phyloP scores from a whole-genome alignment of 345 rosid genomes.

The Dipteronia dyeriana region DNA sequence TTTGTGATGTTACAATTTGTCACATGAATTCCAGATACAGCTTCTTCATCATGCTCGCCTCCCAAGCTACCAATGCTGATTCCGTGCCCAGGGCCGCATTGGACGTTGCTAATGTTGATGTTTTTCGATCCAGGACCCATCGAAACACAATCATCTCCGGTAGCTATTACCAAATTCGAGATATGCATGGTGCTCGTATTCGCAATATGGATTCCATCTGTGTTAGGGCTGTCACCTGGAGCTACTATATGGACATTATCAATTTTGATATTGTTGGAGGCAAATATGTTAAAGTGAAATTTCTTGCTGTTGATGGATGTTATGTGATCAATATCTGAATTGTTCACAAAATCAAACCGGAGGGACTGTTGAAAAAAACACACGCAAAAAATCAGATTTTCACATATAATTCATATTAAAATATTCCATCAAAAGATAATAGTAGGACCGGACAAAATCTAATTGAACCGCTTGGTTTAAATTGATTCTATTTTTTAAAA shows the following conservation, averaged over 20 bases:
- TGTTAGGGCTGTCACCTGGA: slow-evolving; percentile 26
- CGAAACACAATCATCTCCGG: slow-evolving; percentile 38
- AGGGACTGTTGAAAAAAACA: slow-evolving; percentile 23
- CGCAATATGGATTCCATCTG: slow-evolving; percentile 30
- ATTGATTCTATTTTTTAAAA: too few relatives aligned
- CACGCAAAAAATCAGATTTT: not conserved
- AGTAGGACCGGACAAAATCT: too few relatives aligned
- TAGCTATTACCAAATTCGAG: slow-evolving; percentile 21
- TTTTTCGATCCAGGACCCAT: slow-evolving; percentile 23
- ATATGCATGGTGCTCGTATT: slow-evolving; percentile 22
- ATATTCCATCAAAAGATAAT: too few relatives aligned
- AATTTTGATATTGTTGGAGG: slow-evolving; percentile 25
- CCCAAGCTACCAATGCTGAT: slow-evolving; percentile 20
- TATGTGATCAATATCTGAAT: not conserved
- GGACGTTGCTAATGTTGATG: slow-evolving; percentile 9
- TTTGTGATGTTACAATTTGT: not conserved
- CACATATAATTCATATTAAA: too few relatives aligned
- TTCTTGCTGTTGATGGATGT: slow-evolving; percentile 26
- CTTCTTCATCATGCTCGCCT: not conserved
- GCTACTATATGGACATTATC: slow-evolving; percentile 18
- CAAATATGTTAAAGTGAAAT: slow-evolving; percentile 27
- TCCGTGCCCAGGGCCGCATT: slow-evolving; percentile 39
- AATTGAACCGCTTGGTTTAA: too few relatives aligned
- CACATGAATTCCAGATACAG: not conserved
- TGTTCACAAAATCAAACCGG: slow-evolving; percentile 16